Base-by-base conservation (phyloP, 352 stramenopile genomes). In the Phytophthora syringae region DNA sequence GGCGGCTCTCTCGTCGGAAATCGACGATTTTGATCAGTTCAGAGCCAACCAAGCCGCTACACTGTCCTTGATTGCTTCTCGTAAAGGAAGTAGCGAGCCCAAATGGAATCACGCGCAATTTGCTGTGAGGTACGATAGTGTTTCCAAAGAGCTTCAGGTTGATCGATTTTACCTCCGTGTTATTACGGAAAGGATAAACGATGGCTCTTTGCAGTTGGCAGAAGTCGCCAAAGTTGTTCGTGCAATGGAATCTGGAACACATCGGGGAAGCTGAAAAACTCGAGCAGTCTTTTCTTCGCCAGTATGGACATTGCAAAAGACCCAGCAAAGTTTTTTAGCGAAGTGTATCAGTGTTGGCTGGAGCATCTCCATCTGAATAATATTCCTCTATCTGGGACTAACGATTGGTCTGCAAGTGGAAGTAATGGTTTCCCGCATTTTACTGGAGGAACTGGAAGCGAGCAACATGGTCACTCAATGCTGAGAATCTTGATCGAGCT, bases 281-380 rank as follows among this genome's bases (percentile, higher is more conserved):
- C 67, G 5, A 79, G 64, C 20, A 79, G 87, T 15, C 64, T 90
- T 5, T 82, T 88, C 25, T 83, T 89, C 27, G 84, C 86, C 1
- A 82, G 78, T n/a, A 75, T 82, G 20, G 83, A 80, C 50, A 92
- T 95, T 51, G 77, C 81, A 1, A 86, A 86, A 36, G 59, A 80
- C 10, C 87, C 85, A 18, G 51, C 61, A 2, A 70, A 59, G 16
- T 92, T 93, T 60, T 94, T 94, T 60, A 87, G 86, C 52, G 80
- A 89, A 12, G 80, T 93, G 1, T 95, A 93, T 52, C 82, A 94
- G 61, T 84, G 83, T 51, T 95, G 87, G 87, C 70, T 95, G 15
- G 84, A 95, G 36, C 74, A 91, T 58, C 62, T 91, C 18, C 75
- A 90, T 44, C 64, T 89, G 2, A 77, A 71, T 34, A 66, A 74